Evolutionary conservation across 345 rosid species (phyloP).

Genomic region (Nasturtium officinale): DNA sequence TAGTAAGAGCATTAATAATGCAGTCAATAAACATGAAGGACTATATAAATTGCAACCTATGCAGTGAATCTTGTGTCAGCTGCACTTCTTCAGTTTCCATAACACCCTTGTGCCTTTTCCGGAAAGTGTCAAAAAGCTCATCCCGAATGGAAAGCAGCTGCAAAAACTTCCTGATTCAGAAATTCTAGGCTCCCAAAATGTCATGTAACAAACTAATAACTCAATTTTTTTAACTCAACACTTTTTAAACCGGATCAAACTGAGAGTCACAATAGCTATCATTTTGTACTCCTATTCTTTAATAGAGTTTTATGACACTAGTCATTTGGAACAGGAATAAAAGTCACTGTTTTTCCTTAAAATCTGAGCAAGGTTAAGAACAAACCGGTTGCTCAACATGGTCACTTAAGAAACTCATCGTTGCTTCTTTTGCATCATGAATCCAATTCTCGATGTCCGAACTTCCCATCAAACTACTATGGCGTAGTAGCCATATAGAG

Average conservation of each 20-base stretch:
- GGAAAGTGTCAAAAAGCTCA: conserved; percentile 93
- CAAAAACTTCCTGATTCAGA: conserved; percentile 20
- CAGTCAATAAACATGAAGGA: neutral
- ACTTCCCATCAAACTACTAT: conserved; percentile 92
- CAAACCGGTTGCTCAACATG: conserved; percentile 97
- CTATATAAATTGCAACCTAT: conserved; percentile 50
- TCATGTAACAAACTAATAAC: conserved; percentile 9
- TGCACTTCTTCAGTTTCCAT: conserved; percentile 90
- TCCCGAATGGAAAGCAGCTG: conserved; percentile 90
- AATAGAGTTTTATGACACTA: conserved; percentile 11
- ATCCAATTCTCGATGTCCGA: conserved; percentile 92
- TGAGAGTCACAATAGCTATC: conserved; percentile 13
- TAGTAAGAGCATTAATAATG: neutral
- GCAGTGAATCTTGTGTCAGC: conserved; percentile 82
- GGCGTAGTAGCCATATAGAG: conserved; percentile 81
- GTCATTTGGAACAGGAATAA: conserved; percentile 22
- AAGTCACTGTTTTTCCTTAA: conserved; percentile 7
- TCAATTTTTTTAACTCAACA: neutral
- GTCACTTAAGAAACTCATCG: conserved; percentile 64
- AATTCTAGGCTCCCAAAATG: conserved; percentile 13
- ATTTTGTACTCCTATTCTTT: neutral
- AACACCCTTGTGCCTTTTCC: conserved; percentile 88
- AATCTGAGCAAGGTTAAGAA: conserved; percentile 25
- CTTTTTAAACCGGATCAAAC: neutral
- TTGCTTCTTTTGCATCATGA: conserved; percentile 74